Base-by-base conservation (phyloP, 176 grass and related monocot genomes). In the Phragmites australis region DNA sequence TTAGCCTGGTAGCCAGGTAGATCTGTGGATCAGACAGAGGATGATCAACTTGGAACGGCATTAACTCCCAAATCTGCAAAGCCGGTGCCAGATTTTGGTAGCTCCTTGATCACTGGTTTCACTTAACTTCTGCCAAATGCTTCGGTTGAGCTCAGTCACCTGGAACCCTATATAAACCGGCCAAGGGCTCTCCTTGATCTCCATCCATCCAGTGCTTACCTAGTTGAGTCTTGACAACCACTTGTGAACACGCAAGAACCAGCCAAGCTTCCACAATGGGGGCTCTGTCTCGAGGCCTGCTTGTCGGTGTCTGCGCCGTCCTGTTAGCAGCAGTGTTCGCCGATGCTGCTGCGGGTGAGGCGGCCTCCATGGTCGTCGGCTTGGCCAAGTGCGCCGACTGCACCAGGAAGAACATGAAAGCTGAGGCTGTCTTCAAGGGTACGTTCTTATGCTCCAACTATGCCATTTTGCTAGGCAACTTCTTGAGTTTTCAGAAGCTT, bases 51-150 rank as follows among this genome's bases (percentile, higher is more conserved):
- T 69, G 34, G 32, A 30, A 62, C 54, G 65, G 74, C 75, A 85
- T 85, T 78, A 71, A 85, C 65, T 78, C 43, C 43, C 14, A 23
- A 46, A 27, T 71, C 74, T 53, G 55, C 65, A 78, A 85, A 85
- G 65, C 74, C 83, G 83, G 83, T 78, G 83, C 83, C 75, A 53
- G 83, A 85, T 41, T 78, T 78, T 71, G 65, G 55, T 62, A 77
- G 74, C 43, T 43, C 53, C 44, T 37, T 77, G 39, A 61, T 70
- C 64, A 74, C 49, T 25, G 15, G 23, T 0, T 39, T 27, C 79
- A 39, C 42, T 55, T 71, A 70, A 70, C 27, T 47, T 48, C 1
- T 27, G 42, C 12, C 19, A 17, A 47, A 49, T 50, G 79, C 68
- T 62, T 82, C 2, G 21, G 19, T 50, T 72, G 12, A 47, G 8